These are phyloP conservation scores for Coemansia sp. DNA, from an alignment of 192 early-diverging fungal genomes.

Conservation along the genomic window DNA sequence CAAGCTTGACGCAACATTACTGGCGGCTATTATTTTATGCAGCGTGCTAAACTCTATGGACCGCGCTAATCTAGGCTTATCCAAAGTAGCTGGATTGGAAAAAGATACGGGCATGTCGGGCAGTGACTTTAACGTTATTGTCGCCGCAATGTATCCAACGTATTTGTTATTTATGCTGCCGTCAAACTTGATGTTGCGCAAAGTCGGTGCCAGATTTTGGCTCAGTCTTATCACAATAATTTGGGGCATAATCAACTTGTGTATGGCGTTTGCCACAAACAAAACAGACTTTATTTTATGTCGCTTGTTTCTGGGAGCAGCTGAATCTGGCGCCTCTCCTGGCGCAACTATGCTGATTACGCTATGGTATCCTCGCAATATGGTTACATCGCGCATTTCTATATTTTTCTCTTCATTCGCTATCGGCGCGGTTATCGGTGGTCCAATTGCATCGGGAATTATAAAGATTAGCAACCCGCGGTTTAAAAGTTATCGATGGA, in stretches of 20 bases:
- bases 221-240: constrained; percentile 46
- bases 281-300: constrained; percentile 37
- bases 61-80: constrained; percentile 40
- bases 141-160: constrained; percentile 47
- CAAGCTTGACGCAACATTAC: constrained; percentile 41
- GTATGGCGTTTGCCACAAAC: constrained; percentile 53
- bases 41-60: constrained; percentile 52
- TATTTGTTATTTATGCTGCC: constrained; percentile 50
- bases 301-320: constrained; percentile 49
- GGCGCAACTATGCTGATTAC: constrained; percentile 46
- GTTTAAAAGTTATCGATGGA: constrained; percentile 41
- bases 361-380: constrained; percentile 49
- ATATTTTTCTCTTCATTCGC: constrained; percentile 51
- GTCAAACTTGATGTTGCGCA: constrained; percentile 46
- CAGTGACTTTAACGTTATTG: constrained; percentile 48
- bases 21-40: constrained; percentile 35
- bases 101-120: constrained; percentile 26
- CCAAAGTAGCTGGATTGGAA: constrained; percentile 40
- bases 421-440: constrained; percentile 40
- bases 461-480: constrained; percentile 33
- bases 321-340: constrained; percentile 43
- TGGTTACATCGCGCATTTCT: constrained; percentile 45
- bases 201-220: constrained; percentile 44
- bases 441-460: constrained; percentile 43
- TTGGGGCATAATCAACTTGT: constrained; percentile 52